Percentiles rank a stretch among this genome's conserved stretches.
Evolutionary conservation across 2,329 filamentous ascomycete genomes (phyloP).

Genomic region (Talaromyces albobiverticillius): DNA sequence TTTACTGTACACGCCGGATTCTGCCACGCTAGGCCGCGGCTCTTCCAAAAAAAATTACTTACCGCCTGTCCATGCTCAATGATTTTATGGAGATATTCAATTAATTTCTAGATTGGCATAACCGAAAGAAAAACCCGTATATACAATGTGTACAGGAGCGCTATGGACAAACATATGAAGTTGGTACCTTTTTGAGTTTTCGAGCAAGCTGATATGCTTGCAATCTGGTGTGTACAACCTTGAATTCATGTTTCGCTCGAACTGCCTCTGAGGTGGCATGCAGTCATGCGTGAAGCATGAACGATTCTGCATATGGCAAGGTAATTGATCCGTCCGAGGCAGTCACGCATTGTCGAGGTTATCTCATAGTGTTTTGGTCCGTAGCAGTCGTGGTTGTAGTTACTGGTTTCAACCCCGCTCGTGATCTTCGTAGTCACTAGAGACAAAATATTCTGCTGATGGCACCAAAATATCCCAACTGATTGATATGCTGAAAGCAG

Average conservation of each 20-base stretch:
- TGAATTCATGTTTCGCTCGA: not conserved
- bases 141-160: too few relatives aligned
- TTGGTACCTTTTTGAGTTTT: too few relatives aligned
- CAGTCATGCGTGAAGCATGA: not conserved
- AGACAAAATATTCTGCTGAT: not conserved
- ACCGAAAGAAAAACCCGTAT: too few relatives aligned
- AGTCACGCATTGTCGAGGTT: not conserved
- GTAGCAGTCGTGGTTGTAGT: not conserved
- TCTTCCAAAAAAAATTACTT: not conserved
- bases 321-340: not conserved
- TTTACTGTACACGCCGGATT: conserved; percentile 2
- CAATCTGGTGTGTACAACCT: too few relatives aligned
- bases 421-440: not conserved
- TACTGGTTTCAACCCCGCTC: not conserved
- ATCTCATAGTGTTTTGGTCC: not conserved
- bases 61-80: conserved; percentile 8
- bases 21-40: conserved; percentile 1
- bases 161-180: too few relatives aligned
- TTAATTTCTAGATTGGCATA: too few relatives aligned
- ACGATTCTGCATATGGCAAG: not conserved
- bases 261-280: not conserved
- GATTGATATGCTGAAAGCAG: not conserved
- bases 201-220: too few relatives aligned
- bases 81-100: too few relatives aligned
- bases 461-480: too few relatives aligned